Evolutionary conservation across 441 rosid genomes (phyloP), one percentile per base, ranked within the genome.

Genomic region (Jatropha multifida): DNA sequence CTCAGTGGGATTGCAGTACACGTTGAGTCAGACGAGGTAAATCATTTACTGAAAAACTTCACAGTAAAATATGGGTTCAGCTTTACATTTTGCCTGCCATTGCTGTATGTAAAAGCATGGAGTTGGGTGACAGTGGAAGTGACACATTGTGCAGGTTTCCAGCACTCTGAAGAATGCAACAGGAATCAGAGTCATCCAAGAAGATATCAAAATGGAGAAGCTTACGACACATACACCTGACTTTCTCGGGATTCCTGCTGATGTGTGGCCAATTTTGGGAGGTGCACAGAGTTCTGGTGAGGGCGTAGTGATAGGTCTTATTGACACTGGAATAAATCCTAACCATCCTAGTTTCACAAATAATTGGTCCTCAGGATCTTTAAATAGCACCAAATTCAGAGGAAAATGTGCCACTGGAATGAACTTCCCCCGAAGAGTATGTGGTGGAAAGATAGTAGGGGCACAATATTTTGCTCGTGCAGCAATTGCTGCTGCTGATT

Each of bases 311-410:
- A 87, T 87, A 26, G 90, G 90, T 65, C 75, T 87, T 61, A 77
- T 87, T 65, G 88, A 87, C 75, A 82, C 90, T 2, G 90, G 90
- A 66, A 82, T 85, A 72, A 81, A 85, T 77, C 87, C 88, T 67
- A 7, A 63, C 18, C 89, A 87, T 78, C 90, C 88, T 18, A 87
- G 89, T 83, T 87, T 87, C 56, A 26, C 68, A 13, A 76, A 66
- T 18, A 27, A 18, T 54, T 69, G 77, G 12, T 74, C 73, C 3
- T 40, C 68, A 42, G 76, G 79, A n/a, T 51, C 71, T 54, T 72
- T 69, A 65, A 73, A 58, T 59, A 58, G 59, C 26, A 58, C 77
- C 26, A 84, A 76, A 64, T 87, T 74, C 78, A 87, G 80, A 78
- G 89, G 90, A 70, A 81, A 78, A 68, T 87, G 89, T 69, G 69